Evolutionary conservation across 345 rosid genomes (phyloP), one percentile per base, ranked within the genome.

Genomic region (Eucalyptus cloeziana): DNA sequence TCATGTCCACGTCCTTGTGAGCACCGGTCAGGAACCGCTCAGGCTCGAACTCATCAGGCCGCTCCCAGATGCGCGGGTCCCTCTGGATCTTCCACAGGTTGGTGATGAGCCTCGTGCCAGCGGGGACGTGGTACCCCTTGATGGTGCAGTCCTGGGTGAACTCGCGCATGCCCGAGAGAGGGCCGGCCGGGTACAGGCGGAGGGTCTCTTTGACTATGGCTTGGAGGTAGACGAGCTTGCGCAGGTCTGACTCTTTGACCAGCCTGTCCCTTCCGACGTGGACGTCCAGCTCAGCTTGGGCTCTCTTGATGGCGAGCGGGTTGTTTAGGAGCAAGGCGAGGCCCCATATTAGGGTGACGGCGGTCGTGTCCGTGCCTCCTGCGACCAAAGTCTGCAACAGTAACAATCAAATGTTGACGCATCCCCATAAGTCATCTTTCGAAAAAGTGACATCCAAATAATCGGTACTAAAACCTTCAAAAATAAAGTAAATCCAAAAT

Each of bases 261-360:
- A 49, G 88, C 33, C 92, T 86, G 30, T 91, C 90, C 87, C 43
- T 90, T 4, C 93, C 93, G 27, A 91, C 88, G 40, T 88, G 87
- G n/a, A 62, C 58, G 87, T 92, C 94, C 17, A 92, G 79, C 87
- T 93, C 94, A 71, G 89, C 86, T 51, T 92, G 92, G 11, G 92
- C 93, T 49, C 60, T 87, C 62, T 90, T 88, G 69, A 92, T 10
- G 45, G 86, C 47, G 13, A 45, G 76, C 12, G 83, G 89, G 22
- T 92, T 88, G 90, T 92, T 93, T 52, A 93, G 62, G 60, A 93
- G 87, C 30, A 90, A 89, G 60, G 93, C 89, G 24, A 93, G 44
- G 8, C 87, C 89, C 92, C 93, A 92, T 86, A 91, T 89, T 33
- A 91, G 45, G 51, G 90, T 81, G 50, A 91, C 86, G 1, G 90